Percentiles rank a stretch among this genome's conserved stretches.
Evolutionary conservation across 1,139 yeast genomes (phyloP).

Genomic region (Yamadazyma oceani): DNA sequence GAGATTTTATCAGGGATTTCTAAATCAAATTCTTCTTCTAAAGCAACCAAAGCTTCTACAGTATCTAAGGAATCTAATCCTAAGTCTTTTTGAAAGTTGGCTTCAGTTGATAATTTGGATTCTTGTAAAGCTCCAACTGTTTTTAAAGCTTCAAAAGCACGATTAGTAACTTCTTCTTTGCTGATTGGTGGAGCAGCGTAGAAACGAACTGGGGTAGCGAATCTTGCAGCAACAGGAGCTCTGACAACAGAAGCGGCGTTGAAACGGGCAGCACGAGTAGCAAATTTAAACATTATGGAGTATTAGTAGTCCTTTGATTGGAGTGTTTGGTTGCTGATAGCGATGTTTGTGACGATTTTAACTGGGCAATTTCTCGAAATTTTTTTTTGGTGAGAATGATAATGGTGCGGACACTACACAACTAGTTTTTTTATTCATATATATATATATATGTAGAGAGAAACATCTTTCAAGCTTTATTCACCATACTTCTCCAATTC

Average conservation of each 20-base stretch:
- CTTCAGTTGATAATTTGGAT: slow-evolving; percentile 41
- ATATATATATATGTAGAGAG: no score
- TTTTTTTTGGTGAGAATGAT: not conserved
- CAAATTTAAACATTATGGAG: slow-evolving; percentile 37
- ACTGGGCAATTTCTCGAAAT: slow-evolving; percentile 2
- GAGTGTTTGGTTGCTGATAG: not conserved
- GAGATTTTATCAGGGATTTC: slow-evolving; percentile 70
- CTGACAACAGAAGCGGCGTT: slow-evolving; percentile 25
- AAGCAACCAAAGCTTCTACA: slow-evolving; percentile 69
- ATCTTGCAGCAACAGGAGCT: slow-evolving; percentile 24
- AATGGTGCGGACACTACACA: not conserved
- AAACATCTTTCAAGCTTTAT: slow-evolving; percentile 3
- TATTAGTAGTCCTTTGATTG: not conserved
- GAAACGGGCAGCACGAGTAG: slow-evolving; percentile 39
- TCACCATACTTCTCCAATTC: slow-evolving; percentile 42
- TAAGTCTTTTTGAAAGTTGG: slow-evolving; percentile 61
- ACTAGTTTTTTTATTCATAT: no score
- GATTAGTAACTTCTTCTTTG: slow-evolving; percentile 46
- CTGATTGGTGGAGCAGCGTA: slow-evolving; percentile 50
- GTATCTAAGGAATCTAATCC: slow-evolving; percentile 73
- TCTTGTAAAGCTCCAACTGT: slow-evolving; percentile 53
- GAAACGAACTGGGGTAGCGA: slow-evolving; percentile 40
- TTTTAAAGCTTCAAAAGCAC: slow-evolving; percentile 52
- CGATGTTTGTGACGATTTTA: not conserved
- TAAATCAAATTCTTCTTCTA: slow-evolving; percentile 71